Evolutionary conservation across 2,329 filamentous ascomycete genomes (phyloP), one percentile per base, ranked within the genome.

Genomic region (Capronia americana): DNA sequence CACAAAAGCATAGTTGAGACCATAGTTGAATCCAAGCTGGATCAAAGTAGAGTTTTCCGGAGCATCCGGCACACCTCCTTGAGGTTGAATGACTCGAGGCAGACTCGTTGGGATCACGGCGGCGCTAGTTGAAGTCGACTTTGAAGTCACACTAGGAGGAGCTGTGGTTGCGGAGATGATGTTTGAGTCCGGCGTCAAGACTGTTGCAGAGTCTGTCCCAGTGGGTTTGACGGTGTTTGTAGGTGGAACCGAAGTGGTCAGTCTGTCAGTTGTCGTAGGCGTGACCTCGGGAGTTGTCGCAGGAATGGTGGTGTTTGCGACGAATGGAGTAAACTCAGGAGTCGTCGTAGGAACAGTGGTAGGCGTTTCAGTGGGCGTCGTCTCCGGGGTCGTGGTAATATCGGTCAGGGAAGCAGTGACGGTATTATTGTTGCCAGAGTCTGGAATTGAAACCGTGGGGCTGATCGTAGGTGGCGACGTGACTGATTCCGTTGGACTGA

Each of bases 1-100:
- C 30, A 98, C 91, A 75, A 96, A 97, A 8, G 86, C 81, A 78
- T 95, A 99, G 80, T 96, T 94, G 72, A 96, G 85, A 1, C 87
- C 86, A 74, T 88, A 90, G 60, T 87, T 82, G 84, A 98, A 97
- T 38, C 91, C 95, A 69, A 98, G 85, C 76, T 97, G 92, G 72
- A 97, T 89, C 72, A 91, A 79, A 3, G 87, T 88, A 0, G 86
- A 88, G 71, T 91, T 90, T 3, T 83, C 79, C 0, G 92, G 90
- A 20, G 83, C 77, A 4, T 80, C 66, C 23, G 83, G 81, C 57
- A 85, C 83, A 32, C 86, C 85, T 63, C 85, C 83, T 48, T 87
- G 86, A 8, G 92, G 92, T 30, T 88, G 86, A 70, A 97, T 93
- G 51, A 91, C 86, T 73, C 87, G 87, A 23, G 93, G 93, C 65